Conservation (phyloP, 2,329 filamentous ascomycete genomes). For the Pleomassaria siparia region DNA sequence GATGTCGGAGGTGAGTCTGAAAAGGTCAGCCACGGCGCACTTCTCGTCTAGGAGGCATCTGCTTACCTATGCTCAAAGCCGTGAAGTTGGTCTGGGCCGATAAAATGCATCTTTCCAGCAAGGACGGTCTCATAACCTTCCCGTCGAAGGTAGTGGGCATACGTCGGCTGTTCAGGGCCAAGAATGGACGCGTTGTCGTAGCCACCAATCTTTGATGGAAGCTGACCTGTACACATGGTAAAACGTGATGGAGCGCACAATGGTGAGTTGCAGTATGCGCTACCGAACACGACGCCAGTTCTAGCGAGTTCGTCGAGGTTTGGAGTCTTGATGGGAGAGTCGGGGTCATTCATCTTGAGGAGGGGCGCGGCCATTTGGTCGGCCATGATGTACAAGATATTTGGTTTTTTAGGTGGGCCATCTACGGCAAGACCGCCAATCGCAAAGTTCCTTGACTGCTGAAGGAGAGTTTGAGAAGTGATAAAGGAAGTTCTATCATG, state of each 20-base stretch:
- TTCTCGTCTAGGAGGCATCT: conserved; percentile 1
- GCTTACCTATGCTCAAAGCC: conserved; percentile 73
- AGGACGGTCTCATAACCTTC: conserved; percentile 87
- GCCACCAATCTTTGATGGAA: conserved; percentile 87
- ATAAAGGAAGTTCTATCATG: conserved; percentile 23
- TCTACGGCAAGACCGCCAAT: conserved; percentile 14
- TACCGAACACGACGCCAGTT: conserved; percentile 85
- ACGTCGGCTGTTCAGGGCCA: conserved; percentile 81
- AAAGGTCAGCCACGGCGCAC: background rate
- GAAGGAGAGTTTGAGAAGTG: conserved; percentile 29
- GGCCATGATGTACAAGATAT: conserved; percentile 94
- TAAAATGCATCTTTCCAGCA: conserved; percentile 97
- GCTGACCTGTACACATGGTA: conserved; percentile 89
- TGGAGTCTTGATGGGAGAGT: conserved; percentile 88
- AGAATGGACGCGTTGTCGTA: conserved; percentile 91
- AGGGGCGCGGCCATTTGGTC: conserved; percentile 90
- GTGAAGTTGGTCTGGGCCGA: conserved; percentile 85
- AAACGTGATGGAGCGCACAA: conserved; percentile 91
- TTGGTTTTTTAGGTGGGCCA: conserved; percentile 55
- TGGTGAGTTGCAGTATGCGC: conserved; percentile 90
- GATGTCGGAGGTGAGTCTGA: conserved; percentile 86
- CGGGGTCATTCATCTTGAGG: conserved; percentile 86
- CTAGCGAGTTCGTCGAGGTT: conserved; percentile 82
- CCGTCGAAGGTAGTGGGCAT: conserved; percentile 84
- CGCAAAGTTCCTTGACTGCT: conserved; percentile 29